Conservation (phyloP, 768 basidiomycete genomes). For the Lactarius sanguifluus region DNA sequence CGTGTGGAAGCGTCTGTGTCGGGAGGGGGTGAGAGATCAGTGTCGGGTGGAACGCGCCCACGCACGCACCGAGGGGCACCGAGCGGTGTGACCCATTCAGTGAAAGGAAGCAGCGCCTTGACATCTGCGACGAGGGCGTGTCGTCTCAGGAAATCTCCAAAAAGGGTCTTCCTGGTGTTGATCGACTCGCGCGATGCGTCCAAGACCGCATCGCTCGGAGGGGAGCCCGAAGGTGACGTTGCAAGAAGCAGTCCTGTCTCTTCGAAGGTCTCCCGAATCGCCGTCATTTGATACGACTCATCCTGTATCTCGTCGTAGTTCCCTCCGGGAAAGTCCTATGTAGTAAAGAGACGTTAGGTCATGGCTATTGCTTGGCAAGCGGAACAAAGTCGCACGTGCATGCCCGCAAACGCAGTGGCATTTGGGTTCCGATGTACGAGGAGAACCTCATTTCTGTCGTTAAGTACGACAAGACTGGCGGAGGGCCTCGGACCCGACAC, state of each 20-base stretch:
- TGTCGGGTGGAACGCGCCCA: conserved; percentile 19
- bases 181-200: conserved; percentile 57
- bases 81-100: conserved; percentile 71
- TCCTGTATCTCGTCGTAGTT: conserved; percentile 65
- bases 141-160: conserved; percentile 52
- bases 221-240: conserved; percentile 34
- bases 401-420: conserved; percentile 61
- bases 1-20: conserved; percentile 64
- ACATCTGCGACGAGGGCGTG: conserved; percentile 47
- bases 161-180: conserved; percentile 51
- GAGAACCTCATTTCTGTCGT: conserved; percentile 63
- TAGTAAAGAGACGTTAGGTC: neutral
- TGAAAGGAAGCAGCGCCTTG: conserved; percentile 60
- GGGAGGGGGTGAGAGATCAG: neutral
- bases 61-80: conserved; percentile 57
- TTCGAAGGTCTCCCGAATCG: conserved; percentile 76
- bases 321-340: conserved; percentile 75
- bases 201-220: conserved; percentile 42
- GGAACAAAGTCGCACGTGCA: conserved; percentile 50
- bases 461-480: conserved; percentile 66
- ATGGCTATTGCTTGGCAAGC: neutral
- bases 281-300: conserved; percentile 54
- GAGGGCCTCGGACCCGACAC: conserved; percentile 53
- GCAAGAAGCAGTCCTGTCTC: conserved; percentile 69
- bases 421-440: conserved; percentile 70